These are phyloP conservation scores for Paramecium pentaurelia DNA, from an alignment of 73 alveolate genomes.

Conservation along the genomic window DNA sequence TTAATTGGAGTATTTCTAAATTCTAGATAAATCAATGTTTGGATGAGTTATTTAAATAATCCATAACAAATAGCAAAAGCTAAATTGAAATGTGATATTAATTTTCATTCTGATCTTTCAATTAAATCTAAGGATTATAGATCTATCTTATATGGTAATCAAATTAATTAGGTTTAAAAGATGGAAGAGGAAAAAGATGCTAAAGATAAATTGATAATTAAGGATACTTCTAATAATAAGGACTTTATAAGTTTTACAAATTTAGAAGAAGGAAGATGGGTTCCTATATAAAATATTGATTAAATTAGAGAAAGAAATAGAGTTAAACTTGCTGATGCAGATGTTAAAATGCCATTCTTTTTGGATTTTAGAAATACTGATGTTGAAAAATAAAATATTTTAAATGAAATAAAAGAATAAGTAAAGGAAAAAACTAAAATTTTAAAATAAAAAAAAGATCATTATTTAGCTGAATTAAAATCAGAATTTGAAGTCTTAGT, in stretches of 20 bases:
- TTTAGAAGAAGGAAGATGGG: slow-evolving; percentile 41
- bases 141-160: neutral
- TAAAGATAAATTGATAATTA: neutral
- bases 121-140: neutral
- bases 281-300: slow-evolving; percentile 29
- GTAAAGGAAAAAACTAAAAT: slow-evolving; percentile 25
- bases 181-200: neutral
- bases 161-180: neutral
- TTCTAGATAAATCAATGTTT: slow-evolving; percentile 1
- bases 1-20: slow-evolving; percentile 2
- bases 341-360: slow-evolving; percentile 39
- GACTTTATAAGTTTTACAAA: neutral
- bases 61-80: slow-evolving; percentile 22
- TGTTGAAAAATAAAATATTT: neutral
- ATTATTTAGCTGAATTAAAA: slow-evolving; percentile 9
- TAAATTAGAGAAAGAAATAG: slow-evolving; percentile 42
- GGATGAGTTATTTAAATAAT: neutral
- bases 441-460: neutral
- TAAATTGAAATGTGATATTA: neutral
- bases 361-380: slow-evolving; percentile 41
- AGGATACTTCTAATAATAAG: neutral
- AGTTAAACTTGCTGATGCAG: slow-evolving; percentile 40
- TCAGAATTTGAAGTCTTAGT: slow-evolving; percentile 13
- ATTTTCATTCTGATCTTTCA: neutral
- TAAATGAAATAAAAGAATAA: slow-evolving; percentile 5